Percentiles rank a stretch among this genome's conserved stretches.
Evolutionary conservation across 495 filamentous ascomycete species (phyloP).

Genomic region (Penicillium simplicissimum): DNA sequence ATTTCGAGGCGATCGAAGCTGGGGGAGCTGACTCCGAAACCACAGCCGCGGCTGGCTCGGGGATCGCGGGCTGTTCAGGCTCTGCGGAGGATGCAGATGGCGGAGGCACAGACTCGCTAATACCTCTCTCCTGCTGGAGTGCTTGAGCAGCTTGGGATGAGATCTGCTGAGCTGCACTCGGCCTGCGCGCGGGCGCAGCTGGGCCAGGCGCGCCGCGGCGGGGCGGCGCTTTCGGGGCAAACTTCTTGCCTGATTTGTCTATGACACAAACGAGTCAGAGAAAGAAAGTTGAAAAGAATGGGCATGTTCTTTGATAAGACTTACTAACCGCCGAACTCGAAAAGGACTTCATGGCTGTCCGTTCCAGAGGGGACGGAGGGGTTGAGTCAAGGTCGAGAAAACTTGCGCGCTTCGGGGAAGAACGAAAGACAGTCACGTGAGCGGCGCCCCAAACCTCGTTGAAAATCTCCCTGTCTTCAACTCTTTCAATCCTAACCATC

Average conservation of each 20-base stretch:
- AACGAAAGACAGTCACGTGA: slow-evolving; percentile 33
- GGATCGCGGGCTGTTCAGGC: slow-evolving; percentile 16
- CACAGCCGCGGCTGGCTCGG: slow-evolving; percentile 15
- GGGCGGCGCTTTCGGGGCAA: slow-evolving; percentile 53
- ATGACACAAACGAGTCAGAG: slow-evolving; percentile 11
- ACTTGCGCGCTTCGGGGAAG: slow-evolving; percentile 20
- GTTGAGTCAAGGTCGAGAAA: slow-evolving; percentile 17
- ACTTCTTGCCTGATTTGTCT: slow-evolving; percentile 59
- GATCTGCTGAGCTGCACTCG: slow-evolving; percentile 41
- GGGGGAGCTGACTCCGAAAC: slow-evolving; percentile 17
- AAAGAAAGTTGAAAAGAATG: not conserved
- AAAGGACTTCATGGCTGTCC: slow-evolving; percentile 51
- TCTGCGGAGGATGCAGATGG: slow-evolving; percentile 26
- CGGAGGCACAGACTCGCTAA: slow-evolving; percentile 20
- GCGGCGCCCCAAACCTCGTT: slow-evolving; percentile 39
- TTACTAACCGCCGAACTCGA: slow-evolving; percentile 61
- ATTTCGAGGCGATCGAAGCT: slow-evolving; percentile 13
- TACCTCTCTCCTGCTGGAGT: slow-evolving; percentile 26
- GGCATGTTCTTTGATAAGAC: slow-evolving; percentile 15
- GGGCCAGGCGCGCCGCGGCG: slow-evolving; percentile 44
- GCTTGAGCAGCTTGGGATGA: slow-evolving; percentile 39
- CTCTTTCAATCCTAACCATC: slow-evolving; percentile 32
- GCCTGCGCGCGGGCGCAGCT: slow-evolving; percentile 37
- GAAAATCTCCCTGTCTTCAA: slow-evolving; percentile 48
- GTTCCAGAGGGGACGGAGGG: slow-evolving; percentile 22